Evolutionary conservation across 2,329 filamentous ascomycete species (phyloP), one percentile per base, ranked within the genome.

Genomic region (Neocucurbitaria cava): DNA sequence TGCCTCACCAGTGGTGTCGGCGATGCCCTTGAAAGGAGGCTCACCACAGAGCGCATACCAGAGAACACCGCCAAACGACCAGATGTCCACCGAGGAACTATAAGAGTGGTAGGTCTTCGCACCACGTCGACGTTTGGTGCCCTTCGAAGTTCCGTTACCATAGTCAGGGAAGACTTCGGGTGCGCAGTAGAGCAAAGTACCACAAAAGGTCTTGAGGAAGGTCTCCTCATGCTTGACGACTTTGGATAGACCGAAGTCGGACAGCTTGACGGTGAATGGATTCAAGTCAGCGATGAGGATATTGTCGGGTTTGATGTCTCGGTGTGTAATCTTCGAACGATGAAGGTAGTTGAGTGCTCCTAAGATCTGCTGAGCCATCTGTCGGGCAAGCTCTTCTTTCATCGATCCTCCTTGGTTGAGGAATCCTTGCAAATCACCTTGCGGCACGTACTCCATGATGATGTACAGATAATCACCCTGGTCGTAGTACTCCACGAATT

Each of bases 231-330:
- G 91, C 58, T 92, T 89, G 41, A 96, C 88, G 74, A 96, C 93
- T 73, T 99, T 99, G 2, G 95, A 98, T 4, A 99, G 79, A 49
- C 95, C 95, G 78, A 99, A 99, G 72, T 99, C 95, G 0, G 95
- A 96, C 13, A 99, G 81, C 76, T 99, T 98, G 65, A 98, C 89
- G 13, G 85, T 82, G 44, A 96, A 85, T 0, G 93, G 92, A 5
- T 88, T 81, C 9, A 86, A 73, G 0, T 87, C 88, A 10, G 87
- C 82, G 62, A 98, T 90, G 36, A 99, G 82, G 56, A 99, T 97
- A 69, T 99, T 99, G 80, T 99, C 95, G 0, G 95, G 95, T 73
- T 99, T 99, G 70, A 99, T 92, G 75, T 99, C 95, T n/a, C 95
- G 89, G 77, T 99, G 95, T 0, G 94, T 98, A 65, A 99, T 97